These are phyloP conservation scores for Candida sojae DNA, from an alignment of 1,139 yeast species.

Conservation along the genomic window DNA sequence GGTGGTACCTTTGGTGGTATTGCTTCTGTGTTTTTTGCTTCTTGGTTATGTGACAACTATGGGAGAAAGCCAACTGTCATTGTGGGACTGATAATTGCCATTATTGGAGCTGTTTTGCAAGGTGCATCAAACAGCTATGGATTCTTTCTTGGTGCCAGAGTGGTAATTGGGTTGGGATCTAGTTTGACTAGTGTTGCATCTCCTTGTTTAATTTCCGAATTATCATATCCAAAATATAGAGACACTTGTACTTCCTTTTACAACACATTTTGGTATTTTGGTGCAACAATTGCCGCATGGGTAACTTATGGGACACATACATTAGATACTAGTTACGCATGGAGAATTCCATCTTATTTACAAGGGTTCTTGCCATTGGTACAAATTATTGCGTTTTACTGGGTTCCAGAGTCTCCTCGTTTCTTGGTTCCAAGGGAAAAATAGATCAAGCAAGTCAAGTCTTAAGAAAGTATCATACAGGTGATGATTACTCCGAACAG, in stretches of 20 bases:
- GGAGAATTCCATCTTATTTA: constrained; percentile 50
- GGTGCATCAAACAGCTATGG: constrained; percentile 41
- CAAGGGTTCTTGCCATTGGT: constrained; percentile 40
- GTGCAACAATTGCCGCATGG: constrained; percentile 59
- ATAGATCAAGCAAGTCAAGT: constrained; percentile 40
- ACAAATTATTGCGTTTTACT: constrained; percentile 25
- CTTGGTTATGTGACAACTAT: constrained; percentile 24
- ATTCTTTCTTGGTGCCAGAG: constrained; percentile 39
- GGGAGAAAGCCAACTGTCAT: constrained; percentile 36
- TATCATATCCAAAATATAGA: constrained; percentile 51
- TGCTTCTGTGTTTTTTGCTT: constrained; percentile 21
- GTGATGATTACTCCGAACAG: constrained; percentile 28
- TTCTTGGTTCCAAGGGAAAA: constrained; percentile 39
- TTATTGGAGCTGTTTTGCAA: constrained; percentile 44
- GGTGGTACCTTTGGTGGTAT: constrained; percentile 28
- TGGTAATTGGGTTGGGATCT: constrained; percentile 45
- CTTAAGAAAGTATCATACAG: constrained; percentile 44
- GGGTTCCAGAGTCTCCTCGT: constrained; percentile 52
- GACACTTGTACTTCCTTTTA: constrained; percentile 45
- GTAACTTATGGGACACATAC: constrained; percentile 49
- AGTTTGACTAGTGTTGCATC: constrained; percentile 39
- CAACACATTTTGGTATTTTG: constrained; percentile 53
- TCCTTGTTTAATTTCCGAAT: constrained; percentile 41
- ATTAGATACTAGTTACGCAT: constrained; percentile 28
- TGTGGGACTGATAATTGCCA: constrained; percentile 25